phyloP scores from a whole-genome alignment of 495 filamentous ascomycete genomes.

The Penicillium crystallinum region DNA sequence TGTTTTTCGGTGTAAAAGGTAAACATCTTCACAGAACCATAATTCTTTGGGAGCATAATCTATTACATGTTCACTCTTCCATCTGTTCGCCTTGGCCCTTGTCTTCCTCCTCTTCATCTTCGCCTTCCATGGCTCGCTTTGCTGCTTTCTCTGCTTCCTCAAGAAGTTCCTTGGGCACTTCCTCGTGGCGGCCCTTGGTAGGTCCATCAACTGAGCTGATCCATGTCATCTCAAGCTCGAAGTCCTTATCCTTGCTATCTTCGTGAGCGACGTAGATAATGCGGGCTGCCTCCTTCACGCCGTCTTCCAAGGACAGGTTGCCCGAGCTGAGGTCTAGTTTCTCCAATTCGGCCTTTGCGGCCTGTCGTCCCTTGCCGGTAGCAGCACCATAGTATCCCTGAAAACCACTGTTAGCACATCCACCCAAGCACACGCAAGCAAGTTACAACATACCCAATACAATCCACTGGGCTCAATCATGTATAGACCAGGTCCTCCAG shows the following conservation, averaged over 20 bases:
- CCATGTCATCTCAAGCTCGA: conserved; percentile 99
- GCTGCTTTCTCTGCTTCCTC: conserved; percentile 88
- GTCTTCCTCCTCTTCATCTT: conserved; percentile 71
- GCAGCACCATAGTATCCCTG: conserved; percentile 96
- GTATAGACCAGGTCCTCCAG: conserved; percentile 87
- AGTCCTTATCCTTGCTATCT: conserved; percentile 97
- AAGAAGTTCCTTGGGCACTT: conserved; percentile 80
- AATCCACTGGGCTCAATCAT: conserved; percentile 98
- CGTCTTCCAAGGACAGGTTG: conserved; percentile 73
- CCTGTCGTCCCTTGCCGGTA: conserved; percentile 91
- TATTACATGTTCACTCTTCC: conserved; percentile 56
- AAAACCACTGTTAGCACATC: conserved; percentile 10
- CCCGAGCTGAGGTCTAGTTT: conserved; percentile 83
- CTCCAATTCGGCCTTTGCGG: conserved; percentile 95
- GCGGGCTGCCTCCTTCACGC: conserved; percentile 90
- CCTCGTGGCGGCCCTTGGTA: conserved; percentile 86
- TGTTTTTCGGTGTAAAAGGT: conserved; percentile 3
- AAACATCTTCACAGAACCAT: conserved; percentile 9
- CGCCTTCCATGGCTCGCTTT: conserved; percentile 63
- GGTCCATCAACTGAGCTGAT: conserved; percentile 74
- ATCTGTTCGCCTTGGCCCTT: conserved; percentile 59
- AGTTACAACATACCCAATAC: conserved; percentile 66
- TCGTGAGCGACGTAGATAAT: conserved; percentile 97
- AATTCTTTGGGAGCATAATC: conserved; percentile 16
- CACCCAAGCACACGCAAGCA: neutral